These are phyloP conservation scores for Cyclotella distinguenda DNA, from an alignment of 108 stramenopile genomes.

Conservation along the genomic window DNA sequence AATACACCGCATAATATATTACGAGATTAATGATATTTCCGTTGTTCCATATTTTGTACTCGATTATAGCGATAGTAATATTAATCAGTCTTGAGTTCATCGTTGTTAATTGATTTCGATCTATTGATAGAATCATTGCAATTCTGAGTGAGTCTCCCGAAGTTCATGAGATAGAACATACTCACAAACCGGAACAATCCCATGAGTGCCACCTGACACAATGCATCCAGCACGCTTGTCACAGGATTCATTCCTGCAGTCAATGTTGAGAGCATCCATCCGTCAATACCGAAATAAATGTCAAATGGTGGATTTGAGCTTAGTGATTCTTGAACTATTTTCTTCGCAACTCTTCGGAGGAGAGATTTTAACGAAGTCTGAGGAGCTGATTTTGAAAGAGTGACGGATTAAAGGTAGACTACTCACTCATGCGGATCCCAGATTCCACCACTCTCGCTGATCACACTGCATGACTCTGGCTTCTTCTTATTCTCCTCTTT, in stretches of 20 bases:
- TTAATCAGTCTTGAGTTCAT: slow-evolving; percentile 16
- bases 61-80: too few species aligned
- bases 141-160: slow-evolving; percentile 62
- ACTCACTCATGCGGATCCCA: slow-evolving; percentile 63
- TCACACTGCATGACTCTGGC: slow-evolving; percentile 71
- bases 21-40: too few species aligned
- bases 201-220: slow-evolving; percentile 69
- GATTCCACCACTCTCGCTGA: slow-evolving; percentile 66
- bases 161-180: slow-evolving; percentile 79
- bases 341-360: slow-evolving; percentile 66
- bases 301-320: slow-evolving; percentile 55
- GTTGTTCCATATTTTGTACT: too few species aligned
- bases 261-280: slow-evolving; percentile 79
- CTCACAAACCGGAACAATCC: slow-evolving; percentile 69
- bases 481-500: slow-evolving; percentile 74
- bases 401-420: background rate
- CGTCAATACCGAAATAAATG: slow-evolving; percentile 79
- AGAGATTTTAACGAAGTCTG: background rate
- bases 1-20: too few species aligned
- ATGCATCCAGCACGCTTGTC: slow-evolving; percentile 50
- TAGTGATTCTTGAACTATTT: slow-evolving; percentile 63
- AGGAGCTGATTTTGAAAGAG: background rate
- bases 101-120: background rate
- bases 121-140: slow-evolving; percentile 14
- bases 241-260: slow-evolving; percentile 80